Evolutionary conservation across 331 rosid species (phyloP), one percentile per base, ranked within the genome.

Genomic region (Malus hybrid): DNA sequence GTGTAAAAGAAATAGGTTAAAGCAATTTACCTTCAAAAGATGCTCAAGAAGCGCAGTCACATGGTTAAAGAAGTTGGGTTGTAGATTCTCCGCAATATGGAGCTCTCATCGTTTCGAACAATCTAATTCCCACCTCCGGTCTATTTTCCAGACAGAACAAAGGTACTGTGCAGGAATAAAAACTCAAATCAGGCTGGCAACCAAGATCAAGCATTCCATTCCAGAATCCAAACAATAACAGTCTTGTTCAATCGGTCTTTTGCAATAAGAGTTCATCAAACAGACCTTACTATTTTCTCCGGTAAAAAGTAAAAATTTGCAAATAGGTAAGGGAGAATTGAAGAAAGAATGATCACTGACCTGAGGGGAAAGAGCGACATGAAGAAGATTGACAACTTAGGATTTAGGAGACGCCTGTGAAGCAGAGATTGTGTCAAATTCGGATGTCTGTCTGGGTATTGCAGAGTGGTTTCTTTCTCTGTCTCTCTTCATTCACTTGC

Each of bases 41-140:
- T 34, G 10, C 39, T 34, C 39, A 34, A 34, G 10, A 7, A 34
- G 39, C 3, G 10, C 39, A 34, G 39, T 6, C 39, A 34, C 39
- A 34, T 34, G 39, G 39, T 34, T 34, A 34, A 34, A 34, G 39
- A 34, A 34, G 10, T 34, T 34, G 39, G 39, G 39, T 34, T 34
- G 39, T 34, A 34, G 39, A 34, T 34, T 34, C 39, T 34, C 39
- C 39, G 39, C 39, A 34, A 34, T 7, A 34, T 34, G 84, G 90
- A 86, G 82, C 88, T 67, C 73, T 86, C 97, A 93, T 90, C 90
- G 86, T 85, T 67, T 72, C 67, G 79, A 85, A 87, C 86, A 90
- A 75, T 77, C 78, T 81, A 2, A 92, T 69, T 15, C 84, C 94
- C 79, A 79, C 93, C 27, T 76, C 91, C 42, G 80, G 77, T 70